Evolutionary conservation across 192 early-diverging fungal genomes (phyloP).

Genomic region (Phlyctochytrium arcticum): DNA sequence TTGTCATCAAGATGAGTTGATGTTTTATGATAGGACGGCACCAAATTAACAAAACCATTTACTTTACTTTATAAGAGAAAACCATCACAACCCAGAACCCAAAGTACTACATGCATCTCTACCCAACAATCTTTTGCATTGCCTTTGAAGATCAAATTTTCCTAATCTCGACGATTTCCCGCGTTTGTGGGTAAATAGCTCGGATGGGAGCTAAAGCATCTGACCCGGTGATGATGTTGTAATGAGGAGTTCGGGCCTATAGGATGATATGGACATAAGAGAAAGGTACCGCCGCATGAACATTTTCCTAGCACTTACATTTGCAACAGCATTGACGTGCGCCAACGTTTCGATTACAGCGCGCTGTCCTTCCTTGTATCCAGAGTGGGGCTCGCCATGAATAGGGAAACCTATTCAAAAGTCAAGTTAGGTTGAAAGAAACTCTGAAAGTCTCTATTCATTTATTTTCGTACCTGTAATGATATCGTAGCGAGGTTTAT

Average conservation of each 20-base stretch:
- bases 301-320: slow-evolving; percentile 17
- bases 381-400: slow-evolving; percentile 28
- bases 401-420: slow-evolving; percentile 8
- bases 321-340: slow-evolving; percentile 31
- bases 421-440: background rate
- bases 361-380: slow-evolving; percentile 36
- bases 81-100: too few species aligned
- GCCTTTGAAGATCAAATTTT: too few species aligned
- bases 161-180: slow-evolving; percentile 4
- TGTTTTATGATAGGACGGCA: too few species aligned
- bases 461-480: slow-evolving; percentile 24
- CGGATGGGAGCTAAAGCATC: slow-evolving; percentile 7
- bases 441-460: background rate
- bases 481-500: slow-evolving; percentile 31
- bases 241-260: slow-evolving; percentile 33
- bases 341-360: slow-evolving; percentile 38
- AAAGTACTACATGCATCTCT: too few species aligned
- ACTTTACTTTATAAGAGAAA: too few species aligned
- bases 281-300: background rate
- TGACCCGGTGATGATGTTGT: slow-evolving; percentile 35
- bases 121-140: too few species aligned
- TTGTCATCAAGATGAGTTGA: too few species aligned
- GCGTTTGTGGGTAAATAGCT: background rate
- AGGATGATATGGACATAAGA: background rate
- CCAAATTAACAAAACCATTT: too few species aligned